Percentiles rank a stretch among this genome's conserved stretches.
Conservation (phyloP, 192 early-diverging fungal species). For the Ambispora gerdemannii region DNA sequence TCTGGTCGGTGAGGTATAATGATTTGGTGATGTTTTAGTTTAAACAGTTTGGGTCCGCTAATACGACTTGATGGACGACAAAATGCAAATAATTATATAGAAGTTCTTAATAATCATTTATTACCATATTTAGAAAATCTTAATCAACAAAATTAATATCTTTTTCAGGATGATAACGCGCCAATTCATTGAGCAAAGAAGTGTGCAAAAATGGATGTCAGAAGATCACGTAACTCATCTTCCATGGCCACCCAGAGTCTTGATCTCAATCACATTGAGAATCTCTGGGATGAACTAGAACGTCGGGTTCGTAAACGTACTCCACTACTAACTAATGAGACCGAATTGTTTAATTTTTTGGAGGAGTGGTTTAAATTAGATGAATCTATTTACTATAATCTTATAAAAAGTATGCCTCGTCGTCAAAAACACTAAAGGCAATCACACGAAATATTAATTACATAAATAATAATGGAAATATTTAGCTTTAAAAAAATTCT, state of each 20-base stretch:
- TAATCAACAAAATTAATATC: neutral
- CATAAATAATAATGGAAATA: too few relatives aligned
- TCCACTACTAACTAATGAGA: neutral
- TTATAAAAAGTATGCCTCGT: neutral
- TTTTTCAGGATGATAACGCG: slow-evolving; percentile 2
- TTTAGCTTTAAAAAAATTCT: too few relatives aligned
- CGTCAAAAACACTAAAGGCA: too few relatives aligned
- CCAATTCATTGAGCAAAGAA: neutral
- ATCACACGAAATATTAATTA: too few relatives aligned
- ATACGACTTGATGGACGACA: neutral
- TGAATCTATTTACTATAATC: neutral
- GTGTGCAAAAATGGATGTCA: neutral
- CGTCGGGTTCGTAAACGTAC: neutral
- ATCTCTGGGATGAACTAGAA: too few relatives aligned
- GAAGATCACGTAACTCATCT: neutral
- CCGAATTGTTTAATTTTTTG: neutral
- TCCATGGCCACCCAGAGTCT: too few relatives aligned
- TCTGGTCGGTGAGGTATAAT: too few relatives aligned
- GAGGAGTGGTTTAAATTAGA: neutral
- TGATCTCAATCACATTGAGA: too few relatives aligned
- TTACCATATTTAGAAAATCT: neutral
- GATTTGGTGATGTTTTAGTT: neutral
- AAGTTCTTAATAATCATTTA: neutral
- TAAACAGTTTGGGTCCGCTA: neutral
- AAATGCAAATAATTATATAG: neutral